Conservation (phyloP, 306 rosid species). For the Arachis hypogaea region DNA sequence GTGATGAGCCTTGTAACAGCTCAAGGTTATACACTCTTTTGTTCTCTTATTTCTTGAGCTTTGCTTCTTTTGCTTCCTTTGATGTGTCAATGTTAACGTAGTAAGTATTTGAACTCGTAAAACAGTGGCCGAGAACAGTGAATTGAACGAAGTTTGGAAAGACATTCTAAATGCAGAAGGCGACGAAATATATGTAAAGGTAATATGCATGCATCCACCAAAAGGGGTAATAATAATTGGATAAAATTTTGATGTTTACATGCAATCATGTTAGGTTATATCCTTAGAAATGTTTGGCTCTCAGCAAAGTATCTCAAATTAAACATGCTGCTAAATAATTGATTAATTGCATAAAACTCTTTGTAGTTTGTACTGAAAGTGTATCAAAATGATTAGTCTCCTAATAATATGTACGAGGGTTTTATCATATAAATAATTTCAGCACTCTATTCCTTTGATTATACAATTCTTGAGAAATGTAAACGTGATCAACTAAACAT, state of each 20-base stretch:
- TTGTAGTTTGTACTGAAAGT: neutral
- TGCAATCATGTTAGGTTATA: neutral
- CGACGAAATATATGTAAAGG: conserved; percentile 97
- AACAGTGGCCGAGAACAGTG: conserved; percentile 85
- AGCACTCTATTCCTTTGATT: too few species aligned
- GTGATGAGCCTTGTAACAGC: conserved; percentile 98
- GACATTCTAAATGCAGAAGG: conserved; percentile 91
- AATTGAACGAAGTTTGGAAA: conserved; percentile 92
- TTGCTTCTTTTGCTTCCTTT: conserved; percentile 26
- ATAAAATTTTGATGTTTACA: neutral
- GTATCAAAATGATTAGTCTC: neutral
- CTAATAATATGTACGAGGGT: neutral
- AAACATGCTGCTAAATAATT: neutral
- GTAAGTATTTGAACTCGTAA: conserved; percentile 33
- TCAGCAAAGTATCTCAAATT: neutral
- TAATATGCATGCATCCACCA: conserved; percentile 34
- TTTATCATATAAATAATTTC: neutral
- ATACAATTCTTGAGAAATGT: too few species aligned
- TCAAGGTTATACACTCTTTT: conserved; percentile 67
- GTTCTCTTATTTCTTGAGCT: conserved; percentile 32
- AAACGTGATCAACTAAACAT: too few species aligned
- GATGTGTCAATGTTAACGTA: conserved; percentile 9
- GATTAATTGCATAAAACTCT: too few species aligned
- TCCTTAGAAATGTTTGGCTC: too few species aligned
- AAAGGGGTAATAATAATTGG: neutral